A percentile compares a stretch with the other conserved stretches of the same genome.
These are phyloP conservation scores for Ophiostoma populinum DNA, from an alignment of 2,329 filamentous ascomycete species.

Conservation along the genomic window DNA sequence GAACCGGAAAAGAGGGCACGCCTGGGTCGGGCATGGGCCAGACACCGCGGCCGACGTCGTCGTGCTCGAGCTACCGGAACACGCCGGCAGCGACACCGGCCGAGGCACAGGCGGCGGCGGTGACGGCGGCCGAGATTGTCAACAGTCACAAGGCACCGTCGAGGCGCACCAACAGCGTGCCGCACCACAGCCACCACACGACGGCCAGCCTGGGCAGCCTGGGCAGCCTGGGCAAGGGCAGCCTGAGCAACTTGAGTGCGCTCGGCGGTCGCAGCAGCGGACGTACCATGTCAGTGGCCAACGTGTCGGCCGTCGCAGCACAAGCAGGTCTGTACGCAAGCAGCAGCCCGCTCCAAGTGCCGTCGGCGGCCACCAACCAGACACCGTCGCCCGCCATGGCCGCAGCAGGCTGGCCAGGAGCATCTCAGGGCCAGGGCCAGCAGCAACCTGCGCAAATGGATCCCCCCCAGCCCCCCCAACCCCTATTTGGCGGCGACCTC, in stretches of 20 bases:
- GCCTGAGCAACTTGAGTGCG: no score
- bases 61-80: conserved; percentile 8
- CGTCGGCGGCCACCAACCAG: not conserved
- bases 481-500: conserved; percentile 10
- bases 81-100: conserved; percentile 11
- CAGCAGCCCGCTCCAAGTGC: conserved; percentile 1
- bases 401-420: conserved; percentile 25
- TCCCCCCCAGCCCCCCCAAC: no score
- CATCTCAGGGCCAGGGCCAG: conserved; percentile 5
- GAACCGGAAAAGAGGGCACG: no score
- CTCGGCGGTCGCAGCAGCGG: not conserved
- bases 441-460: conserved; percentile 18
- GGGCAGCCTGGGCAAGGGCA: no score
- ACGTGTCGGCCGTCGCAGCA: not conserved
- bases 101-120: conserved; percentile 9
- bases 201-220: no score
- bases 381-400: conserved; percentile 27
- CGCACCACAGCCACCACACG: no score
- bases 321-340: not conserved
- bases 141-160: conserved; percentile 7
- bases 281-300: not conserved
- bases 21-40: not conserved
- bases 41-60: conserved; percentile 9
- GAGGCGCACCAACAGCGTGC: no score
- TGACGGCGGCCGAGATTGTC: conserved; percentile 12